phyloP scores from a whole-genome alignment of 352 stramenopile genomes.

The Pythium plurisporium region DNA sequence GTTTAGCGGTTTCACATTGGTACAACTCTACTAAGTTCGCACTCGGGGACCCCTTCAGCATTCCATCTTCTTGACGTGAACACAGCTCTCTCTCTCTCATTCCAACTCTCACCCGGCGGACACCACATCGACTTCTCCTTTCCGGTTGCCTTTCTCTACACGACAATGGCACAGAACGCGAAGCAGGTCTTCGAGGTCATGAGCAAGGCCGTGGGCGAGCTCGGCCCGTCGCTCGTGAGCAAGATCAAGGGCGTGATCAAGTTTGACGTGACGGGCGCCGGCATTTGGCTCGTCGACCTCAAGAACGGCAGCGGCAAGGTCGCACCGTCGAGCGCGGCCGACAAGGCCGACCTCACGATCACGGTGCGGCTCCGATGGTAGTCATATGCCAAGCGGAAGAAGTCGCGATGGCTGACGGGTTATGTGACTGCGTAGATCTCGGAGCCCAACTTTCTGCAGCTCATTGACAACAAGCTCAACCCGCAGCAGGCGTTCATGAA shows the following conservation, averaged over 20 bases:
- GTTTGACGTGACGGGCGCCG: conserved; percentile 67
- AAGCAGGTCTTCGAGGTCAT: conserved; percentile 71
- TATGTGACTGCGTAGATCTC: conserved; percentile 29
- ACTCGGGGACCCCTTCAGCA: neutral
- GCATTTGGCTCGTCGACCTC: conserved; percentile 72
- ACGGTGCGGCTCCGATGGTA: conserved; percentile 22
- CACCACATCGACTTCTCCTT: neutral
- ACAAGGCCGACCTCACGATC: conserved; percentile 78
- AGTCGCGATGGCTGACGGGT: neutral
- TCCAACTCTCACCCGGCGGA: conserved; percentile 3
- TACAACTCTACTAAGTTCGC: conserved; percentile 18
- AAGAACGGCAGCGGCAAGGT: conserved; percentile 74
- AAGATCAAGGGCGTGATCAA: conserved; percentile 82
- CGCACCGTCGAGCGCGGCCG: conserved; percentile 30
- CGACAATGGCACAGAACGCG: conserved; percentile 36
- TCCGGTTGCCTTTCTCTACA: neutral
- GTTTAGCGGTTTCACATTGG: conserved; percentile 8
- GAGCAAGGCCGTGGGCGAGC: conserved; percentile 56
- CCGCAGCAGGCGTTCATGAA: conserved; percentile 94
- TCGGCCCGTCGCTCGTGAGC: conserved; percentile 60
- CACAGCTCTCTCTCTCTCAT: conserved; percentile 1
- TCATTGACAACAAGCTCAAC: conserved; percentile 88
- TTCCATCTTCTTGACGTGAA: conserved; percentile 20
- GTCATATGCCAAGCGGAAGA: too few species aligned
- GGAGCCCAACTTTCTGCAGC: conserved; percentile 68